phyloP scores from a whole-genome alignment of 257 asterid genomes.

The Oldenlandia corymbosa region DNA sequence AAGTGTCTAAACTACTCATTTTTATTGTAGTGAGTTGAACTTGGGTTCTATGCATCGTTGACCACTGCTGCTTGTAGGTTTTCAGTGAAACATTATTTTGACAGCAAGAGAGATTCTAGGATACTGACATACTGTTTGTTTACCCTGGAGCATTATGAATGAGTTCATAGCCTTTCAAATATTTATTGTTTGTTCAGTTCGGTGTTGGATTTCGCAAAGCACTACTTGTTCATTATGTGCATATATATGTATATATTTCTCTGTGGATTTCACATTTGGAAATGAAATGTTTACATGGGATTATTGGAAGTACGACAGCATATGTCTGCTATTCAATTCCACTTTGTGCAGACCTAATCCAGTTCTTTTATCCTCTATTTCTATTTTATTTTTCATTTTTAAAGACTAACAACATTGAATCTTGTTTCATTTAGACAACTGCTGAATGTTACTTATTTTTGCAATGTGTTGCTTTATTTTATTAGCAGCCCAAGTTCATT shows the following conservation, averaged over 20 bases:
- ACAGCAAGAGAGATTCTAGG: no score
- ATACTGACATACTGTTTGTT: conserved; percentile 3
- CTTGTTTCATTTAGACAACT: neutral
- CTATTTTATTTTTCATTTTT: no score
- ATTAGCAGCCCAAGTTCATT: neutral
- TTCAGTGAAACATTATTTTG: no score
- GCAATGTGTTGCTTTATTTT: neutral
- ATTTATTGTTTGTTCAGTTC: neutral
- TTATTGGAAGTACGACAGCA: neutral
- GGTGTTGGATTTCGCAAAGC: neutral
- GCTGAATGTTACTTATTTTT: neutral
- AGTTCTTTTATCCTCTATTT: neutral
- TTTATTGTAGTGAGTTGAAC: no score
- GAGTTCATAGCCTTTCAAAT: neutral
- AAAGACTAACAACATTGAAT: no score
- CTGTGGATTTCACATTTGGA: neutral
- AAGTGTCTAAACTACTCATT: no score
- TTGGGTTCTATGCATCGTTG: no score
- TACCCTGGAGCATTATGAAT: no score
- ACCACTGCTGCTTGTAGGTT: no score
- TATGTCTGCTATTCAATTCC: no score
- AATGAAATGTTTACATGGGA: neutral
- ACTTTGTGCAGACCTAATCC: neutral
- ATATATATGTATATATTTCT: neutral
- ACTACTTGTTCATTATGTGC: neutral